Percentiles rank a stretch among this genome's conserved stretches.
phyloP scores from a whole-genome alignment of 139 green algal species.

The Chlamydomonas incerta region DNA sequence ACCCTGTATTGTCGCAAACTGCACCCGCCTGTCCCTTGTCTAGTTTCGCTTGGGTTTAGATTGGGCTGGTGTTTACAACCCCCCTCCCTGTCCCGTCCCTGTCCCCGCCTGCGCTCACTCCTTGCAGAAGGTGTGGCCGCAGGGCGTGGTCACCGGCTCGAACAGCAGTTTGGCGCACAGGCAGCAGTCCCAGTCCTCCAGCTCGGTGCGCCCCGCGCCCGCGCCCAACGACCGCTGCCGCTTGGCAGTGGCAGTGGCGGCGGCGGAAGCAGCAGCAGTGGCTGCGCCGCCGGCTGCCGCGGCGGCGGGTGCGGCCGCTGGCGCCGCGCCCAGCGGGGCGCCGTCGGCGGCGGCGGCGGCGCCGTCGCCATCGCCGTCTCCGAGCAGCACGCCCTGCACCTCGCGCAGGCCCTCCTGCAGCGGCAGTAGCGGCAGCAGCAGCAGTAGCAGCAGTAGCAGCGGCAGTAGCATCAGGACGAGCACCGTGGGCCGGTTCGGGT shows the following conservation, averaged over 20 bases:
- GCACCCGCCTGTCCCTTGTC: no score
- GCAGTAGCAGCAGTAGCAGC: no score
- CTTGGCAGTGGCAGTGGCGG: slow-evolving; percentile 4
- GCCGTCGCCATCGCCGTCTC: not conserved
- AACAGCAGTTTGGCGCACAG: slow-evolving; percentile 92
- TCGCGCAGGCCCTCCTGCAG: slow-evolving; percentile 40
- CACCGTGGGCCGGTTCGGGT: no score
- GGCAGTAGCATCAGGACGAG: no score
- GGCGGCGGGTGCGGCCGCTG: not conserved
- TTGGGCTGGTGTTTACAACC: no score
- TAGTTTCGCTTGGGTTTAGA: no score
- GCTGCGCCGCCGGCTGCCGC: not conserved
- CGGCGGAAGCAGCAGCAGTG: not conserved
- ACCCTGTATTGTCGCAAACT: no score
- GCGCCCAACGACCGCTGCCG: slow-evolving; percentile 9
- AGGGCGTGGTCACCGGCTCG: slow-evolving; percentile 93
- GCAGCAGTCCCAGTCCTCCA: slow-evolving; percentile 87
- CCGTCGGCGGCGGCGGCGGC: not conserved
- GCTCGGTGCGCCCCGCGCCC: not conserved
- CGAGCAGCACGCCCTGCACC: slow-evolving; percentile 11
- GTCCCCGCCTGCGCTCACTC: slow-evolving; percentile 34
- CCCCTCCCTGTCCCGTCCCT: no score
- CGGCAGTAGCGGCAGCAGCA: not conserved
- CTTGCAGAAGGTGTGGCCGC: slow-evolving; percentile 91
- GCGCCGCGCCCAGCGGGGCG: not conserved